A percentile compares a stretch with the other conserved stretches of the same genome.
These are phyloP conservation scores for Alloteropsis angusta DNA, from an alignment of 202 grass and related monocot species.

Conservation along the genomic window DNA sequence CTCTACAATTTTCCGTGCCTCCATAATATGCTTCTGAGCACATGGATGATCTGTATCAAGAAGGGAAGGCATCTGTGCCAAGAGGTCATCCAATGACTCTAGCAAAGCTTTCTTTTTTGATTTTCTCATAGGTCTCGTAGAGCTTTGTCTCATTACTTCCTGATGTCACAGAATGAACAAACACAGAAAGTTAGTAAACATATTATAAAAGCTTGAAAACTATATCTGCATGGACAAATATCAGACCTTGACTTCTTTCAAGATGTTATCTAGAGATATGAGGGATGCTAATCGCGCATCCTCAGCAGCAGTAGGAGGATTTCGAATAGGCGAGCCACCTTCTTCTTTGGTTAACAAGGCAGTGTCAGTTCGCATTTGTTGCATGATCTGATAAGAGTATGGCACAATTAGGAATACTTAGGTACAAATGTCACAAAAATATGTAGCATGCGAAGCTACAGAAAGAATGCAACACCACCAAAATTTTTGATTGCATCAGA, in stretches of 20 bases:
- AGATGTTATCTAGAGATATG: slow-evolving; percentile 89
- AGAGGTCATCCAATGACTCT: slow-evolving; percentile 65
- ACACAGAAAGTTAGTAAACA: slow-evolving; percentile 22
- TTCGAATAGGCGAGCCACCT: slow-evolving; percentile 88
- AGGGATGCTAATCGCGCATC: slow-evolving; percentile 96
- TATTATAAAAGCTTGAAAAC: slow-evolving; percentile 14
- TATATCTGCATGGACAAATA: slow-evolving; percentile 13
- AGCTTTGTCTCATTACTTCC: slow-evolving; percentile 87
- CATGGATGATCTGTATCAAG: slow-evolving; percentile 96
- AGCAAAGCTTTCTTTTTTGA: slow-evolving; percentile 86
- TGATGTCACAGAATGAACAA: slow-evolving; percentile 29
- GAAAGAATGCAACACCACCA: slow-evolving; percentile 9
- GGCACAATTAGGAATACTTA: not conserved
- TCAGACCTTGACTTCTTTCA: slow-evolving; percentile 82
- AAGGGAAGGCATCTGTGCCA: slow-evolving; percentile 78
- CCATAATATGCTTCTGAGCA: slow-evolving; percentile 82
- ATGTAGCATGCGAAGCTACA: not conserved
- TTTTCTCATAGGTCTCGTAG: slow-evolving; percentile 57
- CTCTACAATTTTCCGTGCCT: slow-evolving; percentile 65
- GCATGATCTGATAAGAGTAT: slow-evolving; percentile 73
- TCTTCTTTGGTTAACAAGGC: slow-evolving; percentile 95
- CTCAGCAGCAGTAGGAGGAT: slow-evolving; percentile 91
- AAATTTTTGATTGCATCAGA: not conserved
- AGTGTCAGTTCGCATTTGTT: slow-evolving; percentile 86
- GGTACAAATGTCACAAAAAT: slow-evolving; percentile 11